Evolutionary conservation across 108 stramenopile genomes (phyloP), one percentile per base, ranked within the genome.

Genomic region (Skeletonema tropicum): DNA sequence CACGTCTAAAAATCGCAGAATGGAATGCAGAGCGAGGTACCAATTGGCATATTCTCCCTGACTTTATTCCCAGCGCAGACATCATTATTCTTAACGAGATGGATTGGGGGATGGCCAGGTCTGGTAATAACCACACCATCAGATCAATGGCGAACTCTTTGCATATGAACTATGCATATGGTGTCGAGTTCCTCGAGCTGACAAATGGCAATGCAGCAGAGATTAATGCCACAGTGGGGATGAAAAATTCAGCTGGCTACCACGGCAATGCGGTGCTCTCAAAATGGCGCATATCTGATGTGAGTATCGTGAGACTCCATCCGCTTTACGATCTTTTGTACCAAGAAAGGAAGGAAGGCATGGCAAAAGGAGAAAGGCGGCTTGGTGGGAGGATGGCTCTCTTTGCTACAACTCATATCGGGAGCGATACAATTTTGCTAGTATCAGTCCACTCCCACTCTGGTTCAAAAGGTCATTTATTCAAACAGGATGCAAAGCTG

Each of bases 121-220:
- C 61, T 21, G 12, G 14, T 6, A 71, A 71, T 17, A 36, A 19
- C 7, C 57, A 71, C 14, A 71, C 70, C 6, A 64, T 36, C 4
- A 60, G 57, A 23, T n/a, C 29, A 25, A 61, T 71, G 70, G 70
- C 70, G 10, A 35, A 63, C 9, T 39, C 15, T 39, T 21, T 71
- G 29, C 32, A 23, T 9, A 71, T 71, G 70, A 71, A 71, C 61
- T 71, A 71, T 63, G 70, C 70, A 6, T 71, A 63, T 71, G 70
- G 70, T 38, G 60, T 71, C 41, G 70, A 71, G 61, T 71, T 71
- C 7, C 26, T 71, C 30, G 70, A 71, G 62, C 25, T 71, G n/a
- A 71, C 70, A 9, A 61, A 64, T 31, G 70, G 70, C 9, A 71
- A 61, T 15, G 31, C 19, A 35, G 61, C 6, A 32, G 70, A 71